Evolutionary conservation across 2,329 filamentous ascomycete genomes (phyloP).

Genomic region (Ambrosiella xylebori): DNA sequence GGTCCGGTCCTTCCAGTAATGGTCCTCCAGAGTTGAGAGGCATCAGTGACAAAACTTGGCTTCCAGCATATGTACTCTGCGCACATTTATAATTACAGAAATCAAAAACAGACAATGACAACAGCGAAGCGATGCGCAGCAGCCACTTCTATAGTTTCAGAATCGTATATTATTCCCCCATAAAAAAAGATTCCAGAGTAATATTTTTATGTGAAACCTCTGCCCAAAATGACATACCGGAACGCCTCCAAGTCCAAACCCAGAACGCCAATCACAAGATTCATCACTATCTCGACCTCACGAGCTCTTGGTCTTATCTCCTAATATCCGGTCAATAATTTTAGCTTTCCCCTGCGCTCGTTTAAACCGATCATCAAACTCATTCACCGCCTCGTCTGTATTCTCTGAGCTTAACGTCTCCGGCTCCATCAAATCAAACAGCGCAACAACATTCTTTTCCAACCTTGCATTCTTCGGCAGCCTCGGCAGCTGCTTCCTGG

Average conservation of each 20-base stretch:
- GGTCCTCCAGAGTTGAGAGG: constrained; percentile 5
- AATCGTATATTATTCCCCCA: neutral
- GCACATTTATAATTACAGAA: constrained; percentile 6
- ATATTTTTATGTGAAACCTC: neutral
- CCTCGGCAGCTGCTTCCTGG: constrained; percentile 20
- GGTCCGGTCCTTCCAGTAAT: constrained; percentile 42
- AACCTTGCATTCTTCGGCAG: constrained; percentile 47
- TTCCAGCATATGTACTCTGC: neutral
- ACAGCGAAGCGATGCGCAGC: neutral
- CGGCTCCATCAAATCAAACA: constrained; percentile 65
- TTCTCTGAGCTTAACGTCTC: constrained; percentile 65
- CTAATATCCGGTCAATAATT: constrained; percentile 57
- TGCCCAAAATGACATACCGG: neutral
- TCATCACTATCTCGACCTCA: neutral
- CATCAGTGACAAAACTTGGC: neutral
- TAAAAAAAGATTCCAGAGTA: neutral
- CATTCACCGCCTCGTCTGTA: constrained; percentile 71
- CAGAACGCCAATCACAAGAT: neutral
- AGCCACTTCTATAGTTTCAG: constrained; percentile 2
- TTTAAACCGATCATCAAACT: constrained; percentile 80
- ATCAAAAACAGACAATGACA: constrained; percentile 3
- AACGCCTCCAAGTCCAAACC: neutral
- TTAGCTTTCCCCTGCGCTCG: constrained; percentile 70
- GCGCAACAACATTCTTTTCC: constrained; percentile 54
- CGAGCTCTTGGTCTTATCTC: constrained; percentile 20